Evolutionary conservation across 495 filamentous ascomycete genomes (phyloP), one percentile per base, ranked within the genome.

Genomic region (Evernia prunastri): DNA sequence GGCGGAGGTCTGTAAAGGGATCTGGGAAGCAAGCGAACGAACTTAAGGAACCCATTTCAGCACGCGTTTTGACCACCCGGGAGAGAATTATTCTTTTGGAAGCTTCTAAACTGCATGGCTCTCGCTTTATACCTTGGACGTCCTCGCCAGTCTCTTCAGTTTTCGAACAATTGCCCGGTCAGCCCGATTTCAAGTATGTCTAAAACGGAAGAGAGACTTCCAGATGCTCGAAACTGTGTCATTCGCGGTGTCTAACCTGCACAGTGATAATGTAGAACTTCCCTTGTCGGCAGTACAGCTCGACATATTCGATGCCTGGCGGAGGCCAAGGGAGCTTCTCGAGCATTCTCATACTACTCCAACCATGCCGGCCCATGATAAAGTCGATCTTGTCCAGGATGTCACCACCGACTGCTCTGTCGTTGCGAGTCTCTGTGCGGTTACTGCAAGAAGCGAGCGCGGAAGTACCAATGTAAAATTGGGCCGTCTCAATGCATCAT

Each of bases 331-430:
- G 23, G 86, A 93, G 62, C 82, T 73, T 65, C 76, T 74, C 65
- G 71, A 37, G 68, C 63, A 67, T 37, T 59, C 56, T 39, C 6
- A 18, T 39, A 25, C 25, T 17, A 17, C 10, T 17, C 78, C 79
- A 39, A 70, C 81, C 18, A 91, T 91, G 86, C 67, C 72, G 31
- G 75, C 81, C 2, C 70, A 71, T 6, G 68, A 75, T 2, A 79
- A 80, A 43, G 81, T 86, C 58, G 95, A 97, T 72, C 80, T 99
- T 17, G 90, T 96, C 8, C 94, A 99, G 75, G 94, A 97, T 72
- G 81, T 95, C 47, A 87, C 93, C 25, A 92, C 92, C 4, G 94
- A 99, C 69, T 99, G 94, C 69, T 97, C 94, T 8, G 92, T 99
- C 9, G 92, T 99, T 47, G 94, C 95, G 8, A 96, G 93, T 75